Evolutionary conservation across 1,139 yeast species (phyloP).

Genomic region (Protomyces lactucae-debilis): DNA sequence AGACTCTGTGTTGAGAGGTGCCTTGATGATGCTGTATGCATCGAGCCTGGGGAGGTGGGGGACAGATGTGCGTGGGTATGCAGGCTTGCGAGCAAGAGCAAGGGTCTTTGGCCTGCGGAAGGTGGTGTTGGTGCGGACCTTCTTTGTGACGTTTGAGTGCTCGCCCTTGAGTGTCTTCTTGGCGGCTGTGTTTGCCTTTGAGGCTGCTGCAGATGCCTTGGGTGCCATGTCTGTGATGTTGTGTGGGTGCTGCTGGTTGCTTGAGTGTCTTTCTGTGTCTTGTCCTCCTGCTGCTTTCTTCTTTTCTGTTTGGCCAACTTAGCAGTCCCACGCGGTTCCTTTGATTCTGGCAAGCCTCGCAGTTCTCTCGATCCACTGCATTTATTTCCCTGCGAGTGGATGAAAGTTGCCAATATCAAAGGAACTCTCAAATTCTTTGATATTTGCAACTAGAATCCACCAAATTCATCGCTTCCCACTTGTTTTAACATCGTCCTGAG

Average conservation of each 20-base stretch:
- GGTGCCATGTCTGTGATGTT: neutral
- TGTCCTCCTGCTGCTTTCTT: neutral
- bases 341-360: too few relatives aligned
- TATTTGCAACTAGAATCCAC: too few relatives aligned
- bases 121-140: slow-evolving; percentile 92
- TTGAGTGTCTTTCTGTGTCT: neutral
- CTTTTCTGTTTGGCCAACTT: neutral
- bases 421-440: too few relatives aligned
- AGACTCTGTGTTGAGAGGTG: slow-evolving; percentile 97
- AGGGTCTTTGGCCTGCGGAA: slow-evolving; percentile 98
- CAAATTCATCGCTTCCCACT: too few relatives aligned
- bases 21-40: slow-evolving; percentile 88
- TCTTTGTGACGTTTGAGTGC: slow-evolving; percentile 81
- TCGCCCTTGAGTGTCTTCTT: slow-evolving; percentile 98
- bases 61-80: slow-evolving; percentile 91
- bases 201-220: slow-evolving; percentile 34
- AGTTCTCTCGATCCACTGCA: too few relatives aligned
- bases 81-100: slow-evolving; percentile 88
- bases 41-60: slow-evolving; percentile 98
- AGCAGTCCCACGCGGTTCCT: neutral
- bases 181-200: slow-evolving; percentile 94
- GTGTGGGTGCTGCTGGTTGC: neutral
- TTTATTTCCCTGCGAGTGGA: too few relatives aligned
- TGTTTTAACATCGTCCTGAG: too few relatives aligned
- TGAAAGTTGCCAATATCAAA: too few relatives aligned